These are phyloP conservation scores for Monilinia vaccinii-corymbosi DNA, from an alignment of 2,329 filamentous ascomycete genomes.

Conservation along the genomic window DNA sequence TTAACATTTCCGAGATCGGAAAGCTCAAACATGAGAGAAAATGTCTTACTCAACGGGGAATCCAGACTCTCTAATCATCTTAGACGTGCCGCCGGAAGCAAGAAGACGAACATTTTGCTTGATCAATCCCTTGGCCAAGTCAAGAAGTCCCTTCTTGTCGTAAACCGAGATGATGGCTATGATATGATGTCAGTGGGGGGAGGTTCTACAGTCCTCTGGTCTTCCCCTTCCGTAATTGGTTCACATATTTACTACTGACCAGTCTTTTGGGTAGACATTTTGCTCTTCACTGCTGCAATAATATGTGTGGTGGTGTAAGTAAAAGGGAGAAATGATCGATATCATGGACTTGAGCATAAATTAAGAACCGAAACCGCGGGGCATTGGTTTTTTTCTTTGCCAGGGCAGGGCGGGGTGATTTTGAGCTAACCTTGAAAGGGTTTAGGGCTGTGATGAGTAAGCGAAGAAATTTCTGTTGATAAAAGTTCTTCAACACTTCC, in stretches of 20 bases:
- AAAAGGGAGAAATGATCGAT: neutral
- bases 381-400: conserved; percentile 7
- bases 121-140: conserved; percentile 82
- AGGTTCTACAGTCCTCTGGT: neutral
- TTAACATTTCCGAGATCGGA: neutral
- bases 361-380: conserved; percentile 2
- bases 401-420: neutral
- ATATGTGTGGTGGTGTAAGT: neutral
- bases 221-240: neutral
- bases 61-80: conserved; percentile 92
- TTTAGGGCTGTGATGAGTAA: neutral
- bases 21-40: conserved; percentile 27
- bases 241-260: conserved; percentile 14
- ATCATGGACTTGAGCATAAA: neutral
- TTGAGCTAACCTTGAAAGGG: neutral
- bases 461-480: neutral
- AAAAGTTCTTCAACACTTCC: neutral
- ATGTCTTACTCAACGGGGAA: conserved; percentile 78
- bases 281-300: neutral
- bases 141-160: conserved; percentile 92
- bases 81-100: conserved; percentile 89
- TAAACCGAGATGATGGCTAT: conserved; percentile 92
- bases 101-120: conserved; percentile 87
- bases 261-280: conserved; percentile 18
- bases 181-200: conserved; percentile 11